Evolutionary conservation across 257 asterid genomes (phyloP).

Genomic region (Anisodus acutangulus): DNA sequence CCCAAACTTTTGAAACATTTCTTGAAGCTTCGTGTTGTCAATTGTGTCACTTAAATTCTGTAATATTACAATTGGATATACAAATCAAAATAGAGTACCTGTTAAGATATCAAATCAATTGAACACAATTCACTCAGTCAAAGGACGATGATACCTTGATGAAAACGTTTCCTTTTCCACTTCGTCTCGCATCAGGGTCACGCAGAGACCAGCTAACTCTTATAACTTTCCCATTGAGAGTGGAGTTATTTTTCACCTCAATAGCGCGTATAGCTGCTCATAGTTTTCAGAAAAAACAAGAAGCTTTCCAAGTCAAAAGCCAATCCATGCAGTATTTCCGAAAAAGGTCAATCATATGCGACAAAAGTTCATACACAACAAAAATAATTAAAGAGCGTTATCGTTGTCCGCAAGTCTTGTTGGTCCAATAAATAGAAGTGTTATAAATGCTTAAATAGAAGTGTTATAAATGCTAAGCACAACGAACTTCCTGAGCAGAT

Average conservation of each 20-base stretch:
- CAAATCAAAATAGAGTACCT: slow-evolving; percentile 11
- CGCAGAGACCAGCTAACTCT: slow-evolving; percentile 62
- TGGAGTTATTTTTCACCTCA: slow-evolving; percentile 46
- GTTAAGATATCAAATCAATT: slow-evolving; percentile 17
- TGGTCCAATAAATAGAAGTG: neutral
- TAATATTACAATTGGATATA: slow-evolving; percentile 8
- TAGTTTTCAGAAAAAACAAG: neutral
- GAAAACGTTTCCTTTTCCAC: slow-evolving; percentile 52
- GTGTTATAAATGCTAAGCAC: slow-evolving; percentile 6
- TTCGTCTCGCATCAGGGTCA: slow-evolving; percentile 47
- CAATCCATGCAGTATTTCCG: neutral
- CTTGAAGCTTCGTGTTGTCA: slow-evolving; percentile 45
- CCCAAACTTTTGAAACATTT: slow-evolving; percentile 51
- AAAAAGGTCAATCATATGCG: neutral
- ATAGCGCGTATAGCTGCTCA: slow-evolving; percentile 52
- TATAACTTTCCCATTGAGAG: slow-evolving; percentile 53
- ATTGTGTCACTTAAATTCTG: slow-evolving; percentile 37
- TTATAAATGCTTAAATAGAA: neutral
- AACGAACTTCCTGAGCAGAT: neutral
- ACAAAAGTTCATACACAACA: neutral
- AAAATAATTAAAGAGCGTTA: neutral
- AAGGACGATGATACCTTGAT: slow-evolving; percentile 55
- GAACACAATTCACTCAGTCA: slow-evolving; percentile 1
- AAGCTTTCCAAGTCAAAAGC: neutral
- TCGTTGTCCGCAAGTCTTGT: neutral